Conservation (phyloP, 495 filamentous ascomycete genomes). For the Bacidia gigantensis region DNA sequence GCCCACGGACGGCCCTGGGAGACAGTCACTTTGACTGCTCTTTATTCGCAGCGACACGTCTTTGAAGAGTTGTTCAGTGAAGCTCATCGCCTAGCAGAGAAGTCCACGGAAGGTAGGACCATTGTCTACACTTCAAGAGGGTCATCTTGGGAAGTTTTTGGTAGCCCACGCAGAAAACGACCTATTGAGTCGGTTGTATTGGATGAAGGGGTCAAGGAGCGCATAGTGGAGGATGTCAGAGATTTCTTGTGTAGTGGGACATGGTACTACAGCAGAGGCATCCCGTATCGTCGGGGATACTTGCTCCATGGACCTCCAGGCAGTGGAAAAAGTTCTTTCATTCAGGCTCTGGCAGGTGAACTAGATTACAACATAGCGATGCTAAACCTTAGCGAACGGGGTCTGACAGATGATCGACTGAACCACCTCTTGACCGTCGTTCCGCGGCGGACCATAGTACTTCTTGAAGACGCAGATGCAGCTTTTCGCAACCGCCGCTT, state of each 20-base stretch:
- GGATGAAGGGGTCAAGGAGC: slow-evolving; percentile 71
- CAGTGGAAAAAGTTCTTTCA: slow-evolving; percentile 91
- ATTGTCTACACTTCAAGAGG: slow-evolving; percentile 74
- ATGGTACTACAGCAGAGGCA: slow-evolving; percentile 92
- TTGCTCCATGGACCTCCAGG: slow-evolving; percentile 88
- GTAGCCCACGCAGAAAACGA: slow-evolving; percentile 73
- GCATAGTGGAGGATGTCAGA: slow-evolving; percentile 69
- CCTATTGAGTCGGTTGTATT: slow-evolving; percentile 80
- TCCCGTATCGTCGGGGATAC: slow-evolving; percentile 89
- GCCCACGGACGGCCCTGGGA: slow-evolving; percentile 81
- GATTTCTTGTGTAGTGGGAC: slow-evolving; percentile 65
- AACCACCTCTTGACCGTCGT: slow-evolving; percentile 80
- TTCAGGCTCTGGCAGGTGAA: slow-evolving; percentile 84
- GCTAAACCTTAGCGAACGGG: slow-evolving; percentile 83
- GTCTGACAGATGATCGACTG: slow-evolving; percentile 83
- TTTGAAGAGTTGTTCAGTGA: slow-evolving; percentile 78
- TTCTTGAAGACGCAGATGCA: slow-evolving; percentile 91
- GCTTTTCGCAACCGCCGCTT: slow-evolving; percentile 68
- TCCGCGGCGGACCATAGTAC: slow-evolving; percentile 68
- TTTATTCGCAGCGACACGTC: slow-evolving; percentile 74
- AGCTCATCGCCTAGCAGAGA: slow-evolving; percentile 61
- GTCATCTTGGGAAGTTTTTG: slow-evolving; percentile 74
- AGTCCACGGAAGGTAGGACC: slow-evolving; percentile 82
- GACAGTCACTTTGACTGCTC: slow-evolving; percentile 79
- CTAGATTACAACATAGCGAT: slow-evolving; percentile 91